These are phyloP conservation scores for Coccomyxa subellipsoidea DNA, from an alignment of 163 green algal species.

Conservation along the genomic window DNA sequence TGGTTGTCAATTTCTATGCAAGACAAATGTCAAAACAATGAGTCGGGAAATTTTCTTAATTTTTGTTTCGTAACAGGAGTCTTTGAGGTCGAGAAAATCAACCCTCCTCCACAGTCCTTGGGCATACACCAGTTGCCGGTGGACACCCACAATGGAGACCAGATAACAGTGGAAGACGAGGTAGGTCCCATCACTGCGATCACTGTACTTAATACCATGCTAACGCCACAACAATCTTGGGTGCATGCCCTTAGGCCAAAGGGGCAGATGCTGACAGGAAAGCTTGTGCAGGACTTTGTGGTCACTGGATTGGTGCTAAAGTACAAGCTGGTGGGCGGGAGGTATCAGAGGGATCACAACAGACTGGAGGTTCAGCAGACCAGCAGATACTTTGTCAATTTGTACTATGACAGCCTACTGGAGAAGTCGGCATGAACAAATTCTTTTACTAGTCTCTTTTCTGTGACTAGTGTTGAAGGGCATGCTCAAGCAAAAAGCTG, in stretches of 20 bases:
- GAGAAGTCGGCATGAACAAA: neutral
- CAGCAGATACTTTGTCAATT: conserved; percentile 21
- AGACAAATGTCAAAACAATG: too few species aligned
- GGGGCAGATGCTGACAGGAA: too few species aligned
- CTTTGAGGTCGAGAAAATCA: conserved; percentile 27
- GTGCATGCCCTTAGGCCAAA: too few species aligned
- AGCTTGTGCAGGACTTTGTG: conserved; percentile 22
- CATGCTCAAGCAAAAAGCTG: neutral
- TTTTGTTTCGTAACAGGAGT: too few species aligned
- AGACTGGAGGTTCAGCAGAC: conserved; percentile 22
- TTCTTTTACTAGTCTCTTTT: neutral
- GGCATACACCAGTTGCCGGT: conserved; percentile 26
- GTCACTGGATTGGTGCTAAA: conserved; percentile 18
- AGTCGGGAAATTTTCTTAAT: too few species aligned
- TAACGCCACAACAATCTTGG: too few species aligned
- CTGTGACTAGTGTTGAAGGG: neutral
- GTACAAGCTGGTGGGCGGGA: conserved; percentile 29
- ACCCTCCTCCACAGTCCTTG: conserved; percentile 19
- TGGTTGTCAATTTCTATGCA: too few species aligned
- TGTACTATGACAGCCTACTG: conserved; percentile 13
- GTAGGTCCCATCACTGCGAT: neutral
- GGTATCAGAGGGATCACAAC: conserved; percentile 31
- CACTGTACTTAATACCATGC: too few species aligned
- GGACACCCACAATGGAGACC: conserved; percentile 34
- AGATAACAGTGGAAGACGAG: conserved; percentile 29